Conservation (phyloP, 192 early-diverging fungal species). For the Mycoemilia scoparia region DNA sequence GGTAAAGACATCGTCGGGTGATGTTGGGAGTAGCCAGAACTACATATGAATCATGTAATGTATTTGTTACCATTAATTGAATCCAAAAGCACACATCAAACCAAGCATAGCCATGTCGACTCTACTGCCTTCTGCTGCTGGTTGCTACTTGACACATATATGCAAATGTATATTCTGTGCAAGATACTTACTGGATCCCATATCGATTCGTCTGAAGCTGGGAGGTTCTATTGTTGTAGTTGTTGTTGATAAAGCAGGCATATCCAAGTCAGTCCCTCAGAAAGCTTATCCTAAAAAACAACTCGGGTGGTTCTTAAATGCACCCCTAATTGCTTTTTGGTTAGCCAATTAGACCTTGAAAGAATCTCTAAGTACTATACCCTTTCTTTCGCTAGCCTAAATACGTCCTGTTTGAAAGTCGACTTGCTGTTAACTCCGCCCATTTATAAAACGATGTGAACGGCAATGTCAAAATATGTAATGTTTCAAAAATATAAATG, state of each 20-base stretch:
- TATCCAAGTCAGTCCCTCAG: neutral
- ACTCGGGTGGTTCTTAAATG: constrained; percentile 13
- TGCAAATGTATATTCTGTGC: neutral
- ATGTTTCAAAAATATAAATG: no score
- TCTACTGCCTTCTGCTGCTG: no score
- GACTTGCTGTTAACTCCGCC: constrained; percentile 78
- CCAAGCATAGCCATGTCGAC: neutral
- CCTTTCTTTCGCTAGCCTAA: constrained; percentile 61
- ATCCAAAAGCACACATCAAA: neutral
- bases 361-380: constrained; percentile 23
- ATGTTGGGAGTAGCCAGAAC: constrained; percentile 50
- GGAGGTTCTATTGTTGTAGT: constrained; percentile 3
- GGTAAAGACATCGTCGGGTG: constrained; percentile 62
- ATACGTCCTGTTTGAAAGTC: constrained; percentile 74
- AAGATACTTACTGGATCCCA: neutral
- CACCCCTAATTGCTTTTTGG: constrained; percentile 23
- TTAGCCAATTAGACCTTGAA: constrained; percentile 10
- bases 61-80: neutral
- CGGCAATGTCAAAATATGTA: no score
- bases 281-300: constrained; percentile 1
- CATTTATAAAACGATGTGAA: constrained; percentile 40
- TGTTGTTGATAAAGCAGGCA: constrained; percentile 4
- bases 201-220: neutral
- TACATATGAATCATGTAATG: constrained; percentile 10
- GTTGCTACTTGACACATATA: no score